phyloP scores from a whole-genome alignment of 495 filamentous ascomycete genomes.

The Aspergillus incahuasiensis region DNA sequence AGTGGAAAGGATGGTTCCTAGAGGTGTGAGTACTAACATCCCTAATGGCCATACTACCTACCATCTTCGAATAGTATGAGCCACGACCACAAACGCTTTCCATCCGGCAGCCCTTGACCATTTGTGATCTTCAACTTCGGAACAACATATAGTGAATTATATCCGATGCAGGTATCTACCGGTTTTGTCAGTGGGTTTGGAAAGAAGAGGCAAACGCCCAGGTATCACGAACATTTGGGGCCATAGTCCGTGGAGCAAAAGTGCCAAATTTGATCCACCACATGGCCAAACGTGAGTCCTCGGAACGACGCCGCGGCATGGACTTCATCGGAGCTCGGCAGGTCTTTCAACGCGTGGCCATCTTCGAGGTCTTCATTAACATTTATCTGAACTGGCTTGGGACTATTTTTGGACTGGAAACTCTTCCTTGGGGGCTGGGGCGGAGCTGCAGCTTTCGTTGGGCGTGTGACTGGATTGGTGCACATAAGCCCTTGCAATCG shows the following conservation, averaged over 20 bases:
- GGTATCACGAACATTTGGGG: constrained; percentile 41
- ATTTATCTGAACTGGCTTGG: constrained; percentile 11
- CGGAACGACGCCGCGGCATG: constrained; percentile 25
- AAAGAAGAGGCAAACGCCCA: neutral
- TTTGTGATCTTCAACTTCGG: constrained; percentile 29
- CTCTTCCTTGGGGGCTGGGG: constrained; percentile 10
- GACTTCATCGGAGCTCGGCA: constrained; percentile 20
- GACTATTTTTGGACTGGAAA: constrained; percentile 10
- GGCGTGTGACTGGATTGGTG: constrained; percentile 42
- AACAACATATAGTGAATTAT: constrained; percentile 69
- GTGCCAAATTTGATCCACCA: constrained; percentile 62
- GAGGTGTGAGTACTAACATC: constrained; percentile 3
- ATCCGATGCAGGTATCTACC: constrained; percentile 73
- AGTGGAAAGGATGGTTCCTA: constrained; percentile 70
- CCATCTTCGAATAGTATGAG: constrained; percentile 76
- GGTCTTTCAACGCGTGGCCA: constrained; percentile 24
- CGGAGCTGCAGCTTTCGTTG: constrained; percentile 14
- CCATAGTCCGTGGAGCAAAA: constrained; percentile 60
- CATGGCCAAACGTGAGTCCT: constrained; percentile 38
- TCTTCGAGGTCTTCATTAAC: constrained; percentile 32
- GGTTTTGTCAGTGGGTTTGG: neutral
- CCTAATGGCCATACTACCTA: constrained; percentile 24
- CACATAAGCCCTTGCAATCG: constrained; percentile 64
- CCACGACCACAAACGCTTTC: constrained; percentile 71
- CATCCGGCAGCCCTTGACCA: constrained; percentile 52